These are phyloP conservation scores for Zygoascus bituminiphila DNA, from an alignment of 805 yeast genomes.

Conservation along the genomic window DNA sequence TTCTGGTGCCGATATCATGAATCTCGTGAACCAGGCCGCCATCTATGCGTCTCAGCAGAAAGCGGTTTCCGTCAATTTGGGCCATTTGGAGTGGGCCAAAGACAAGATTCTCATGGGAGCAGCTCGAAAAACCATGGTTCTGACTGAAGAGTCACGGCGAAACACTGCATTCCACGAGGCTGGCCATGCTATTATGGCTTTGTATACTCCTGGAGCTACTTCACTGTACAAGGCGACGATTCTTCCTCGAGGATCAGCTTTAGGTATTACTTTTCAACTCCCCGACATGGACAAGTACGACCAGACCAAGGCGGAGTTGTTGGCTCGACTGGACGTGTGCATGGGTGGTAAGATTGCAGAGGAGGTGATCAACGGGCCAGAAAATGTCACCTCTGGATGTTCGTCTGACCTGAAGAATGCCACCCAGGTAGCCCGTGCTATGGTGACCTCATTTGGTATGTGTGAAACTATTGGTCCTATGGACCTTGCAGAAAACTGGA, in stretches of 20 bases:
- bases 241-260: constrained; percentile 91
- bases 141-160: constrained; percentile 87
- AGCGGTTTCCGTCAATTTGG: constrained; percentile 84
- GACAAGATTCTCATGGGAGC: constrained; percentile 98
- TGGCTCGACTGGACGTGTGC: constrained; percentile 89
- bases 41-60: constrained; percentile 89
- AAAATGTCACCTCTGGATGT: constrained; percentile 92
- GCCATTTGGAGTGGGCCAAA: constrained; percentile 97
- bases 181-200: constrained; percentile 97
- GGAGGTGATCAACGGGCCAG: constrained; percentile 81
- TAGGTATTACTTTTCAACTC: constrained; percentile 93
- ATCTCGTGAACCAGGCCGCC: constrained; percentile 96
- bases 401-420: constrained; percentile 86
- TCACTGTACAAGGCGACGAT: constrained; percentile 95
- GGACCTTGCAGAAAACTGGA: constrained; percentile 83
- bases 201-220: constrained; percentile 90
- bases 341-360: constrained; percentile 99
- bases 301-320: constrained; percentile 79
- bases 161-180: constrained; percentile 99
- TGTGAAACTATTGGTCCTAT: constrained; percentile 90
- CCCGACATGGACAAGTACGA: constrained; percentile 98
- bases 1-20: constrained; percentile 96
- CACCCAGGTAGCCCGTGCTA: constrained; percentile 86
- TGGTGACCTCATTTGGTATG: constrained; percentile 98
- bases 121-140: constrained; percentile 93